These are phyloP conservation scores for Boletus tomentosulus DNA, from an alignment of 768 basidiomycete species.

Conservation along the genomic window DNA sequence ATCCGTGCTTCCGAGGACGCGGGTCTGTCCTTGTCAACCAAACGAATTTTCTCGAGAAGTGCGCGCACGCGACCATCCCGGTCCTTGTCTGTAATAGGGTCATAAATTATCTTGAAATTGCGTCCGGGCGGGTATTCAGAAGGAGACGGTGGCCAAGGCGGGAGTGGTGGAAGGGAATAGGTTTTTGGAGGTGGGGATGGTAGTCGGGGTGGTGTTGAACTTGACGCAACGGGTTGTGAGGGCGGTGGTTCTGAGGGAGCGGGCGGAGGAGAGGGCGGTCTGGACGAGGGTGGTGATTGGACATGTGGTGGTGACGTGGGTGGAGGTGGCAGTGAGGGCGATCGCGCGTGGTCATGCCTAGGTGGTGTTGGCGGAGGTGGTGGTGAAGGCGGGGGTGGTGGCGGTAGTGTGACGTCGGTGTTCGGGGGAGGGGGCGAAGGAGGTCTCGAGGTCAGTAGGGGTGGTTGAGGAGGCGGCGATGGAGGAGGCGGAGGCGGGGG, in stretches of 20 bases:
- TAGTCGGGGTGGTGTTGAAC: constrained; percentile 16
- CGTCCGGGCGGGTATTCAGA: constrained; percentile 46
- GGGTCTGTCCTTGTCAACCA: constrained; percentile 28
- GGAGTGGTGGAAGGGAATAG: constrained; percentile 42
- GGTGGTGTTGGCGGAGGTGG: constrained; percentile 11
- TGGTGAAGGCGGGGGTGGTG: constrained; percentile 13
- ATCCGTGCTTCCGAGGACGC: constrained; percentile 37
- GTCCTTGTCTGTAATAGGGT: constrained; percentile 51
- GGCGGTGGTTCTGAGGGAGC: constrained; percentile 16
- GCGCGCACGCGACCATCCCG: constrained; percentile 36
- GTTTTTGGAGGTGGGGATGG: constrained; percentile 26
- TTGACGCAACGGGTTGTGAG: constrained; percentile 26
- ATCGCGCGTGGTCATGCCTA: constrained; percentile 15
- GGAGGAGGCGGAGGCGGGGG: constrained; percentile 24
- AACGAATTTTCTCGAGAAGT: constrained; percentile 40
- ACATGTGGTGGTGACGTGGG: constrained; percentile 23
- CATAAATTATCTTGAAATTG: constrained; percentile 61
- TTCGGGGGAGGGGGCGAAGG: constrained; percentile 16
- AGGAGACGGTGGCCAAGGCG: constrained; percentile 53
- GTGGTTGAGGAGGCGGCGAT: constrained; percentile 27
- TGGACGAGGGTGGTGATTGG: constrained; percentile 23
- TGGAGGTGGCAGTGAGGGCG: constrained; percentile 23
- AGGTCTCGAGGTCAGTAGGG: constrained; percentile 23
- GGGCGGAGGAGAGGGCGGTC: constrained; percentile 28
- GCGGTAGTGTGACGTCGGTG: constrained; percentile 13